A percentile compares a stretch with the other conserved stretches of the same genome.
phyloP scores from a whole-genome alignment of 2,329 filamentous ascomycete genomes.

The Cladosporium colombiae region DNA sequence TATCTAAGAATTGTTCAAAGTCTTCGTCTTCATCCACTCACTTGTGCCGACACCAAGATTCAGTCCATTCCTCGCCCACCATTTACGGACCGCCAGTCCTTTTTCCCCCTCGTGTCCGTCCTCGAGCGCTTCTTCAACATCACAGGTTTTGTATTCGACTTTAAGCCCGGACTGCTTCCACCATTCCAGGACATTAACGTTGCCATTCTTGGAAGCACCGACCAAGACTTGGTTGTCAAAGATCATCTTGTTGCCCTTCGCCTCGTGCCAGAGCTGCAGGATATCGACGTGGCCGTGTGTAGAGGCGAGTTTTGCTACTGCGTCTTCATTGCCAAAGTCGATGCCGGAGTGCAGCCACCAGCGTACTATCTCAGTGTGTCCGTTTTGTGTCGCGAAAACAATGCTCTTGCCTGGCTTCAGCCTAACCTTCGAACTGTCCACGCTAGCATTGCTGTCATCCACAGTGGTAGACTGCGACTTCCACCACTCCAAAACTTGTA shows the following conservation, averaged over 20 bases:
- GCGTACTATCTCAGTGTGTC: conserved; percentile 72
- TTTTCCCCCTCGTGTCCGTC: conserved; percentile 72
- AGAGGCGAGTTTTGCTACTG: conserved; percentile 79
- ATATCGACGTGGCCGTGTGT: conserved; percentile 82
- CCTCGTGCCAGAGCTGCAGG: conserved; percentile 76
- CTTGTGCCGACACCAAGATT: conserved; percentile 80
- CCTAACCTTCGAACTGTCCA: conserved; percentile 44
- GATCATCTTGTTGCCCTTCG: conserved; percentile 74
- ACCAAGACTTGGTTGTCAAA: conserved; percentile 84
- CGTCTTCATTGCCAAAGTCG: conserved; percentile 75
- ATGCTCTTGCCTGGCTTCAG: conserved; percentile 84
- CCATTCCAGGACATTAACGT: conserved; percentile 85
- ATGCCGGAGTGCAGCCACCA: conserved; percentile 89
- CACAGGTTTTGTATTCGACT: conserved; percentile 92
- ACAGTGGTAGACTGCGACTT: conserved; percentile 54
- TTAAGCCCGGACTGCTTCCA: conserved; percentile 76
- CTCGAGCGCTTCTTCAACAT: conserved; percentile 92
- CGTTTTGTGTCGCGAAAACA: conserved; percentile 79
- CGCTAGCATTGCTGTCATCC: conserved; percentile 31
- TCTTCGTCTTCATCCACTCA: conserved; percentile 85
- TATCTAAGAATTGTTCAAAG: conserved; percentile 45
- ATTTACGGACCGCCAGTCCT: conserved; percentile 71
- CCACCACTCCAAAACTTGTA: conserved; percentile 94
- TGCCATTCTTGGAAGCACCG: conserved; percentile 82
- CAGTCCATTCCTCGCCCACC: conserved; percentile 85